Base-by-base conservation (phyloP, 768 basidiomycete genomes). In the Panellus pusillus region DNA sequence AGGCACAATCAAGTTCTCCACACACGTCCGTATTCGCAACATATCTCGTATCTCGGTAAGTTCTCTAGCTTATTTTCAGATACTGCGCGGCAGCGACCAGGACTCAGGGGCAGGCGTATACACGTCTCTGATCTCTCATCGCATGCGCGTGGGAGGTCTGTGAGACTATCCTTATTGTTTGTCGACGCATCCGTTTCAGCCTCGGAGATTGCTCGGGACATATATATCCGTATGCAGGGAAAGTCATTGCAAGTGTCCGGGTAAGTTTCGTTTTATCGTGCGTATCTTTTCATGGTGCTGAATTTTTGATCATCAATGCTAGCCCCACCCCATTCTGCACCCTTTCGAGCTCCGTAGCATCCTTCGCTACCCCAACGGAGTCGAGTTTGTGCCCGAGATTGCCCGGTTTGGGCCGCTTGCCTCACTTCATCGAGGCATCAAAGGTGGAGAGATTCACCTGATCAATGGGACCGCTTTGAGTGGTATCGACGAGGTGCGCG, bases 311-410 rank as follows among this genome's bases (percentile, higher is more conserved):
- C n/a, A 32, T 13, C 7, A 6, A 32, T 56, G 54, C 44, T 54
- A 60, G 46, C 64, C 66, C 1, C 32, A 18, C 24, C 20, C 27
- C 18, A 43, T 11, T 8, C 29, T n/a, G 19, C 50, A 35, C 8
- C 9, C 31, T 9, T 4, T 7, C 19, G 18, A 32, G 50, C 41
- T 19, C 12, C 59, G 58, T 43, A 60, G 62, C 13, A 55, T 68
- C 50, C 49, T 58, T n/a, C 59, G 66, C 7, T 63, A 66, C 47
- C 66, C 64, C 6, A 45, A 43, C n/a, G 6, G 31, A 32, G 31
- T 32, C 13, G 68, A 66, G 52, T 54, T 66, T 38, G 56, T 71
- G n/a, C 65, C 64, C 9, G 62, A 68, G 44, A 65, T 70, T 41
- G 42, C 54, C 9, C 31, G 37, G 7, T 67, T 70, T 49, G 41